These are phyloP conservation scores for Verticillium alfalfae DNA, from an alignment of 2,329 filamentous ascomycete genomes.

Conservation along the genomic window DNA sequence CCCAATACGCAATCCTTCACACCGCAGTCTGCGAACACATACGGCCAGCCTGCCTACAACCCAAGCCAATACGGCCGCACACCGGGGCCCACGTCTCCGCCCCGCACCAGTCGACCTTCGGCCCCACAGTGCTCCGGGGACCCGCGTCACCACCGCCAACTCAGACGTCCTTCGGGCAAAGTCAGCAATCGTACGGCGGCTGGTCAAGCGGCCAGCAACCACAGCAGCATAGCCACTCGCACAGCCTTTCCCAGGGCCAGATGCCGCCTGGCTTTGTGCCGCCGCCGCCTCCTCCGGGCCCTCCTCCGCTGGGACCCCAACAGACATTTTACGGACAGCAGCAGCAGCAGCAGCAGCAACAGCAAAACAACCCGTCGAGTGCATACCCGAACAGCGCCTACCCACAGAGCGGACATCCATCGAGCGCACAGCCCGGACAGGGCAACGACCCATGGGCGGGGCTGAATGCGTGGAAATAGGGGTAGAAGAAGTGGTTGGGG, in stretches of 20 bases:
- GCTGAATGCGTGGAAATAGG: slow-evolving; percentile 45
- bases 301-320: slow-evolving; percentile 56
- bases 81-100: slow-evolving; percentile 54
- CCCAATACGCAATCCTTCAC: slow-evolving; percentile 25
- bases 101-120: slow-evolving; percentile 55
- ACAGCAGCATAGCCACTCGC: slow-evolving; percentile 26
- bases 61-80: slow-evolving; percentile 55
- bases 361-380: slow-evolving; percentile 11
- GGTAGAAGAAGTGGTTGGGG: neutral
- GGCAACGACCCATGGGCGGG: slow-evolving; percentile 44
- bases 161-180: slow-evolving; percentile 40
- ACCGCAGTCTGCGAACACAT: slow-evolving; percentile 34
- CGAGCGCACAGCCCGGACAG: slow-evolving; percentile 13
- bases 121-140: slow-evolving; percentile 27
- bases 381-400: slow-evolving; percentile 18
- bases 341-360: slow-evolving; percentile 21
- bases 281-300: slow-evolving; percentile 58
- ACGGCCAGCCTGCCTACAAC: slow-evolving; percentile 49
- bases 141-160: slow-evolving; percentile 53
- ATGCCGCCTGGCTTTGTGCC: slow-evolving; percentile 55
- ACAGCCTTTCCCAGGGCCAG: slow-evolving; percentile 32
- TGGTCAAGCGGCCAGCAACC: slow-evolving; percentile 23
- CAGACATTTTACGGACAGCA: slow-evolving; percentile 50
- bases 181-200: slow-evolving; percentile 26
- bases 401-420: slow-evolving; percentile 19